Conservation (phyloP, 2,329 filamentous ascomycete species). For the Microdochium trichocladiopsis region DNA sequence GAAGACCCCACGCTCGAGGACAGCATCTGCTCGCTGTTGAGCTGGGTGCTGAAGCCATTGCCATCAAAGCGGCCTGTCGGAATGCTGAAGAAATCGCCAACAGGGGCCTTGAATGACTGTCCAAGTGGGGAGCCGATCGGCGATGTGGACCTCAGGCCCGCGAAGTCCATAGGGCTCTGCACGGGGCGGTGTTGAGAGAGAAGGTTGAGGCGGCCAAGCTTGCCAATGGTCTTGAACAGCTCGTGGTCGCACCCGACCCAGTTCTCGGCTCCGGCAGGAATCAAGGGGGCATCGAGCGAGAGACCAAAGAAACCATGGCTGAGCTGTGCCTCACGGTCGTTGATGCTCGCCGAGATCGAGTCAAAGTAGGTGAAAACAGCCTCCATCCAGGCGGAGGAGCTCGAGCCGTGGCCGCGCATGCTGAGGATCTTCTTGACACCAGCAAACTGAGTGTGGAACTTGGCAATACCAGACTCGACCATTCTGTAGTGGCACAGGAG, state of each 20-base stretch:
- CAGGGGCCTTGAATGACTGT: constrained; percentile 32
- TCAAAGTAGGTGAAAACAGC: constrained; percentile 93
- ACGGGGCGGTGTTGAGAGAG: constrained; percentile 64
- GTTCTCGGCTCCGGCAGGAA: constrained; percentile 66
- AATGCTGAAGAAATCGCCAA: constrained; percentile 42
- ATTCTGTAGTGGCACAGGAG: constrained; percentile 89
- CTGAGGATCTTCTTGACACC: constrained; percentile 86
- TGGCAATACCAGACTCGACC: constrained; percentile 86
- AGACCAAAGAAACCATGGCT: constrained; percentile 57
- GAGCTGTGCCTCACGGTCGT: constrained; percentile 83
- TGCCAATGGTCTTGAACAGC: constrained; percentile 79
- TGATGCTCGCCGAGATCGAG: constrained; percentile 84
- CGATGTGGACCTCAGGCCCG: constrained; percentile 21
- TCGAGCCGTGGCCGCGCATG: constrained; percentile 59
- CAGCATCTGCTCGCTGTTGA: constrained; percentile 48
- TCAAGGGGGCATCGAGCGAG: constrained; percentile 36
- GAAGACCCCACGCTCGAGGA: constrained; percentile 32
- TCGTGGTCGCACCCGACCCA: constrained; percentile 80
- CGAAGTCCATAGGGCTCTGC: constrained; percentile 24
- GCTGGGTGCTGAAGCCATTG: constrained; percentile 53
- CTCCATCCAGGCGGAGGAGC: constrained; percentile 83
- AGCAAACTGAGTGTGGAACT: constrained; percentile 88
- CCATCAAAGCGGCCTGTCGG: constrained; percentile 57
- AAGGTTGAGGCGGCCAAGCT: constrained; percentile 77
- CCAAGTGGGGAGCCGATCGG: constrained; percentile 33